phyloP scores from a whole-genome alignment of 495 filamentous ascomycete genomes.

The Terfezia claveryi region DNA sequence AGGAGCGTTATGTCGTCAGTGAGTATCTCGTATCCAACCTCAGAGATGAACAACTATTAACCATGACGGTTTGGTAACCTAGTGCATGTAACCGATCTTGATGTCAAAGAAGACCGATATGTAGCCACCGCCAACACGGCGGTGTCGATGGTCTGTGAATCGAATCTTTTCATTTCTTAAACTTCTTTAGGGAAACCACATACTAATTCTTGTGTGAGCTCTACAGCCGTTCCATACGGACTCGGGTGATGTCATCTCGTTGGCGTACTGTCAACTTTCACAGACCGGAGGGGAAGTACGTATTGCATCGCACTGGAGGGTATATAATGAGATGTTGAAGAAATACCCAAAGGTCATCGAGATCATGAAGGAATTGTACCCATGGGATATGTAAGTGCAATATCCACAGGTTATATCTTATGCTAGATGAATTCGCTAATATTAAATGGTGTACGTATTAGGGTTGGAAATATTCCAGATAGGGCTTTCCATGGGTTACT shows the following conservation, averaged over 20 bases:
- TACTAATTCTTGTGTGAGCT: no score
- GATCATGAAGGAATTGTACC: background rate
- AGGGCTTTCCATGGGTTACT: background rate
- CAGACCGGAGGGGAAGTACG: background rate
- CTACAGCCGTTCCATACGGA: conserved; percentile 30
- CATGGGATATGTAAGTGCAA: background rate
- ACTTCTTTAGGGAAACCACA: no score
- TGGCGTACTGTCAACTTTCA: conserved; percentile 11
- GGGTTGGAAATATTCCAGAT: background rate
- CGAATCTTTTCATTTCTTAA: no score
- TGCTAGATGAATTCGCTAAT: no score
- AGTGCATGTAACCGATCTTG: background rate
- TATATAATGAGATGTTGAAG: background rate
- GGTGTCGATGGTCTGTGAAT: background rate
- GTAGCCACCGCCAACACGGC: background rate
- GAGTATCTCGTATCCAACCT: no score
- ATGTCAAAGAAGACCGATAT: background rate
- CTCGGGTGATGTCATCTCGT: conserved; percentile 25
- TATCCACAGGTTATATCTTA: no score
- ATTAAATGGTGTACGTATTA: background rate
- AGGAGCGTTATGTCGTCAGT: no score
- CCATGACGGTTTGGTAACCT: background rate
- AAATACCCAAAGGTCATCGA: background rate
- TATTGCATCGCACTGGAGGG: background rate
- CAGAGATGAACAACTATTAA: no score